Base-by-base conservation (phyloP, 257 asterid genomes). In the Haberlea rhodopensis region DNA sequence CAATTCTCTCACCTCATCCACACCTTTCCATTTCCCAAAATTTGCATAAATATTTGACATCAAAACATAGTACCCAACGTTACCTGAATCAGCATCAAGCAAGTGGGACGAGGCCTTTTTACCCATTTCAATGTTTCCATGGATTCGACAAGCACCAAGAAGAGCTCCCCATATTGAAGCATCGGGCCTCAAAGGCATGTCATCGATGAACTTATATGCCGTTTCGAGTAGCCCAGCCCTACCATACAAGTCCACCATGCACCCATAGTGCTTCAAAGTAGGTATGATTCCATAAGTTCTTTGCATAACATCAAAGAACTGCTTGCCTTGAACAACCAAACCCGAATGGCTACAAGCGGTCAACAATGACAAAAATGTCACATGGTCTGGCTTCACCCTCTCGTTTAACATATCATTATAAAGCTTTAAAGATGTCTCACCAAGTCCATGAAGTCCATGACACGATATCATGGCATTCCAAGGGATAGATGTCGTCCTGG, bases 331-430 rank as follows among this genome's bases (percentile, higher is more conserved):
- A 34, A 79, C 90, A 69, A 89, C 84, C 74, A 82, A 76, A 27
- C 95, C 96, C 0, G 90, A 81, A 72, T 89, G 96, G 71, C 96
- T 89, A 74, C 92, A 89, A 23, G 92, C 90, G 51, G 78, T 73
- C 75, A 90, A 69, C 19, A 90, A 71, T 9, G 95, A 84, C 49
- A 84, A 65, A 69, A 87, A 87, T 21, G 97, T 90, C 46, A 90
- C 91, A 24, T 78, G 83, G 66, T 90, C 95, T 24, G 95, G 95
- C 69, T 74, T 70, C 68, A 87, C 87, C 43, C 82, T 76, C 26
- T 76, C 90, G 10, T 73, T 65, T 27, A 82, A 68, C 97, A 87
- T 90, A 59, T 81, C 74, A 9, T 40, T 62, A 23, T 84, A 90
- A 63, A 85, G 80, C 65, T 78, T 63, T 52, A 90, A 69, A 64